Conservation (phyloP, 345 rosid species). For the Erysimum cheiranthoides region DNA sequence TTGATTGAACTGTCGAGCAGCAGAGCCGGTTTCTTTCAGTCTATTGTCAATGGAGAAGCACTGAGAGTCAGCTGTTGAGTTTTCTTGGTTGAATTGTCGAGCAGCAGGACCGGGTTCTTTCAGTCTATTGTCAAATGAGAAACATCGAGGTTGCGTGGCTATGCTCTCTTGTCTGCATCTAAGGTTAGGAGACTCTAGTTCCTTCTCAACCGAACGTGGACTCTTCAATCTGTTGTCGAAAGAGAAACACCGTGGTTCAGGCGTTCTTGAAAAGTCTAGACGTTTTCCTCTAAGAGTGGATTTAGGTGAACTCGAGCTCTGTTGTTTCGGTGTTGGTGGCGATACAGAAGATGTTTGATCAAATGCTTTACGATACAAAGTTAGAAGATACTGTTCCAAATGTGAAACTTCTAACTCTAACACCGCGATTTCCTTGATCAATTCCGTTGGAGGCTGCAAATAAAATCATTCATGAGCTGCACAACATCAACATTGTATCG, state of each 20-base stretch:
- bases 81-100: conserved; percentile 47
- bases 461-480: conserved; percentile 8
- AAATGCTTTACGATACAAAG: conserved; percentile 85
- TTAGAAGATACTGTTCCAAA: conserved; percentile 91
- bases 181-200: conserved; percentile 37
- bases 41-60: conserved; percentile 49
- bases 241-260: conserved; percentile 48
- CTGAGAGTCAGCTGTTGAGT: conserved; percentile 47
- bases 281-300: conserved; percentile 55
- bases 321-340: conserved; percentile 61
- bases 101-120: conserved; percentile 24
- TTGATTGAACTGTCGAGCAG: conserved; percentile 33
- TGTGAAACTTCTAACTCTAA: conserved; percentile 89
- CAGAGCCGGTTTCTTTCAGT: conserved; percentile 26
- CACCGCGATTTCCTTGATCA: conserved; percentile 87
- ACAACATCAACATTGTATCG: background rate
- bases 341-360: conserved; percentile 70
- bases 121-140: conserved; percentile 38
- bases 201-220: conserved; percentile 50
- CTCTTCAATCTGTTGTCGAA: conserved; percentile 53
- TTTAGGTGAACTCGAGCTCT: conserved; percentile 54
- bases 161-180: conserved; percentile 36
- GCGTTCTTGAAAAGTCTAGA: conserved; percentile 52
- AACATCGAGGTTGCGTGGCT: conserved; percentile 26
- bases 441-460: conserved; percentile 78